Conservation (phyloP, 1,284 basidiomycete species). For the Tylopilus sp. region DNA sequence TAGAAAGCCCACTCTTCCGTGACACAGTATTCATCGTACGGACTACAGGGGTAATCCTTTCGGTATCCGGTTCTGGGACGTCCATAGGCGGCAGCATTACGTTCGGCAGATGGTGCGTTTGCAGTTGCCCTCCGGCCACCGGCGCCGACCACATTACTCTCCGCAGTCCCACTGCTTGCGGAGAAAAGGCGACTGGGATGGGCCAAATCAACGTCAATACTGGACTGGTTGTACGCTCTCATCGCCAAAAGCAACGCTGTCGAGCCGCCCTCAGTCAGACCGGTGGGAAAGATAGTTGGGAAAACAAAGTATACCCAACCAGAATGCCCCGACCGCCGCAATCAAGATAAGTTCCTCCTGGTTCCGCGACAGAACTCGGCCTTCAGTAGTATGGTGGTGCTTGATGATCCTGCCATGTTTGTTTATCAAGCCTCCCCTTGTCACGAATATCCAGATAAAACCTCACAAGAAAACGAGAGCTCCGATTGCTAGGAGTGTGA, state of each 20-base stretch:
- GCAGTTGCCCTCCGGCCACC: slow-evolving; percentile 27
- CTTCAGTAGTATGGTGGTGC: slow-evolving; percentile 54
- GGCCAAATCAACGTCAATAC: slow-evolving; percentile 29
- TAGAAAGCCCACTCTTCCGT: slow-evolving; percentile 71
- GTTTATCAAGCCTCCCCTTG: neutral
- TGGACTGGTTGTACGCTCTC: slow-evolving; percentile 35
- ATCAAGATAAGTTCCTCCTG: slow-evolving; percentile 73
- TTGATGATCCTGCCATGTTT: slow-evolving; percentile 42
- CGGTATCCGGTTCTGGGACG: slow-evolving; percentile 35
- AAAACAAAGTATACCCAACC: slow-evolving; percentile 54
- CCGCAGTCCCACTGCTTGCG: slow-evolving; percentile 33
- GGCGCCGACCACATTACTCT: slow-evolving; percentile 34
- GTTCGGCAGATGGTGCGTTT: slow-evolving; percentile 23
- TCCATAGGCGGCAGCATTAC: slow-evolving; percentile 32
- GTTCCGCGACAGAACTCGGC: slow-evolving; percentile 53
- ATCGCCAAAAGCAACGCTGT: slow-evolving; percentile 47
- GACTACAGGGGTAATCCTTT: slow-evolving; percentile 50
- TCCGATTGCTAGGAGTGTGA: slow-evolving; percentile 61
- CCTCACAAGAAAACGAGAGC: slow-evolving; percentile 62
- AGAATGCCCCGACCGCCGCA: slow-evolving; percentile 63
- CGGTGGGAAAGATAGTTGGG: neutral
- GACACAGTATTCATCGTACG: slow-evolving; percentile 60
- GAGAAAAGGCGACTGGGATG: slow-evolving; percentile 34
- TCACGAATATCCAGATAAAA: neutral
- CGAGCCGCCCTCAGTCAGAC: slow-evolving; percentile 8